phyloP scores from a whole-genome alignment of 208 protist genomes.

The Trypanosoma caninum region DNA sequence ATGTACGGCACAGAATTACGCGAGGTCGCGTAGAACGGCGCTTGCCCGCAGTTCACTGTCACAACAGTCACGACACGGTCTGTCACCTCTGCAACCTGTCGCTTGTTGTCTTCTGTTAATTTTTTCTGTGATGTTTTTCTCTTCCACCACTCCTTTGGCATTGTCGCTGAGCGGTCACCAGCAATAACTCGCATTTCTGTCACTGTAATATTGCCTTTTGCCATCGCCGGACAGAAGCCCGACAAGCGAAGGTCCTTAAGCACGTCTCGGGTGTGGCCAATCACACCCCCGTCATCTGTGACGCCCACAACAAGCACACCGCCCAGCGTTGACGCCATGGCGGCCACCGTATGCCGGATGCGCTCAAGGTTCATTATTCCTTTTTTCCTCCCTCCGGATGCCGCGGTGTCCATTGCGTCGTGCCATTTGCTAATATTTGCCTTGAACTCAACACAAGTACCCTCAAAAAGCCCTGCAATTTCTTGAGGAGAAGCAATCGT shows the following conservation, averaged over 20 bases:
- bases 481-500: constrained; percentile 40
- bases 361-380: constrained; percentile 64
- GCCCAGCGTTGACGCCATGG: constrained; percentile 74
- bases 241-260: constrained; percentile 44
- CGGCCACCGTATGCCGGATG: constrained; percentile 75
- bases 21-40: constrained; percentile 67
- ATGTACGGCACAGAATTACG: constrained; percentile 61
- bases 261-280: constrained; percentile 59
- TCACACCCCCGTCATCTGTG: constrained; percentile 51
- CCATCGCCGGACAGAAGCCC: constrained; percentile 84
- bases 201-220: constrained; percentile 57
- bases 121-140: not conserved
- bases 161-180: not conserved
- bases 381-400: not conserved
- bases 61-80: constrained; percentile 65
- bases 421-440: constrained; percentile 19
- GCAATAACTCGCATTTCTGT: constrained; percentile 54
- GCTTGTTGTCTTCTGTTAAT: not conserved
- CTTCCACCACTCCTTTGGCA: constrained; percentile 81
- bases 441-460: constrained; percentile 80
- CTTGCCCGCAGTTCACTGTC: constrained; percentile 53
- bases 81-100: not conserved
- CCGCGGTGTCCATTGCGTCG: not conserved
- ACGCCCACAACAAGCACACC: constrained; percentile 79
- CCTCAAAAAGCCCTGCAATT: constrained; percentile 46